A percentile compares a stretch with the other conserved stretches of the same genome.
Evolutionary conservation across 495 filamentous ascomycete genomes (phyloP).

Genomic region (Xylaria sp.): DNA sequence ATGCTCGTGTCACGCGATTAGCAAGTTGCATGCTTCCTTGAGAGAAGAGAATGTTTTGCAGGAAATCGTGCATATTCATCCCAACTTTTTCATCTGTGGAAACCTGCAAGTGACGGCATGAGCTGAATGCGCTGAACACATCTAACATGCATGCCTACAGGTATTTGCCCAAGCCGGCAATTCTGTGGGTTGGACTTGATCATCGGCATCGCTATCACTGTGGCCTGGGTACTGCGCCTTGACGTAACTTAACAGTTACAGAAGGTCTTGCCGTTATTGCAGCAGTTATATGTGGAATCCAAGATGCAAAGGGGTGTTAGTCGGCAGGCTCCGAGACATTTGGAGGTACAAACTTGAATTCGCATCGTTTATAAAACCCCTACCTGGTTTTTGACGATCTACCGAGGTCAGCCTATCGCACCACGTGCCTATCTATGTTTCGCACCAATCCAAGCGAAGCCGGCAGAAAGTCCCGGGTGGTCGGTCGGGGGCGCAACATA

Average conservation of each 20-base stretch:
- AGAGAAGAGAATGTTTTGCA: not conserved
- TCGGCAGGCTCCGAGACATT: not conserved
- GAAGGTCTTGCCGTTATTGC: not conserved
- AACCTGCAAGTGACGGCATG: not conserved
- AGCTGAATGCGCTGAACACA: slow-evolving; percentile 9
- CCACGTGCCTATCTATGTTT: slow-evolving; percentile 9
- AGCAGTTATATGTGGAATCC: not conserved
- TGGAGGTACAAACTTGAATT: slow-evolving; percentile 13
- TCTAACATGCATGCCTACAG: slow-evolving; percentile 10
- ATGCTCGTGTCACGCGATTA: slow-evolving; percentile 2
- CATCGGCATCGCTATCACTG: not conserved
- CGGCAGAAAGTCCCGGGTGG: slow-evolving; percentile 21
- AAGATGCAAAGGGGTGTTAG: not conserved
- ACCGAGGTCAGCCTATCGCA: slow-evolving; percentile 2
- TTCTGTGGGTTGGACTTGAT: not conserved
- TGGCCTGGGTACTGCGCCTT: not conserved
- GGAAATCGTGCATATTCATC: slow-evolving; percentile 5
- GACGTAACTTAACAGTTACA: slow-evolving; percentile 4
- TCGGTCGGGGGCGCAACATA: slow-evolving; percentile 5
- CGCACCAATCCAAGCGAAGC: not conserved
- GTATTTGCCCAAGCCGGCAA: slow-evolving; percentile 9
- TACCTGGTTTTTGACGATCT: not conserved
- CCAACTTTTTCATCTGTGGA: slow-evolving; percentile 7
- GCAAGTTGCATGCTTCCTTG: not conserved
- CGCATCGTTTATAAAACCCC: not conserved